phyloP scores from a whole-genome alignment of 768 basidiomycete genomes.

The Pleurotus eryngii region DNA sequence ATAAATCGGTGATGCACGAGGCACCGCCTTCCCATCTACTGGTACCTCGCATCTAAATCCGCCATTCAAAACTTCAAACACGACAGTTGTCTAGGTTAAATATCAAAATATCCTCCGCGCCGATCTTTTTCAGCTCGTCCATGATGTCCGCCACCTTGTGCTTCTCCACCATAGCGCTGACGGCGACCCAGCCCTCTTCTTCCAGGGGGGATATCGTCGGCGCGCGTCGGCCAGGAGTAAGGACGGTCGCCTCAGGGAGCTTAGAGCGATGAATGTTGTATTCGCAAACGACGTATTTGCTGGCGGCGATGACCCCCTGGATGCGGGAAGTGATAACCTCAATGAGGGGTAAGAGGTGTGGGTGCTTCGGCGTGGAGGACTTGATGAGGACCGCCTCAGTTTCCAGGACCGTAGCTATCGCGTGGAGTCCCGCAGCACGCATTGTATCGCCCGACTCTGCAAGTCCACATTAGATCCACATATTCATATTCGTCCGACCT shows the following conservation, averaged over 20 bases:
- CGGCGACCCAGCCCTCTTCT: conserved; percentile 82
- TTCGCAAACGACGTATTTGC: conserved; percentile 84
- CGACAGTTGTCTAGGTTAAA: conserved; percentile 93
- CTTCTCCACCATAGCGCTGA: conserved; percentile 91
- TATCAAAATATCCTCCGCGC: conserved; percentile 89
- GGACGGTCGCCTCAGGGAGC: conserved; percentile 54
- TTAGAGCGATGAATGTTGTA: conserved; percentile 81
- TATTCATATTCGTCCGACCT: too few relatives aligned
- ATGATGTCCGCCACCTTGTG: conserved; percentile 76
- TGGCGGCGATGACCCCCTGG: conserved; percentile 86
- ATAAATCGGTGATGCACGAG: too few relatives aligned
- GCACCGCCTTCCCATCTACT: too few relatives aligned
- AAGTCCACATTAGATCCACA: background rate
- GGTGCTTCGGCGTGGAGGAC: conserved; percentile 61
- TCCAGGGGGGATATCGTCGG: conserved; percentile 88
- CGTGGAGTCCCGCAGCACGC: conserved; percentile 94
- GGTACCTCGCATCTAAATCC: too few relatives aligned
- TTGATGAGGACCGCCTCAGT: conserved; percentile 91
- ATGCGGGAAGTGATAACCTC: conserved; percentile 82
- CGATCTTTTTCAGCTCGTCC: conserved; percentile 79
- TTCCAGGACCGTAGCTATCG: conserved; percentile 85
- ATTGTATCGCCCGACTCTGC: conserved; percentile 98
- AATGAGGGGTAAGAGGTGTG: conserved; percentile 64
- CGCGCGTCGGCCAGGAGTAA: conserved; percentile 89
- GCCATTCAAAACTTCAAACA: conserved; percentile 42